A percentile compares a stretch with the other conserved stretches of the same genome.
These are phyloP conservation scores for Coemansia sp. DNA, from an alignment of 192 early-diverging fungal genomes.

Conservation along the genomic window DNA sequence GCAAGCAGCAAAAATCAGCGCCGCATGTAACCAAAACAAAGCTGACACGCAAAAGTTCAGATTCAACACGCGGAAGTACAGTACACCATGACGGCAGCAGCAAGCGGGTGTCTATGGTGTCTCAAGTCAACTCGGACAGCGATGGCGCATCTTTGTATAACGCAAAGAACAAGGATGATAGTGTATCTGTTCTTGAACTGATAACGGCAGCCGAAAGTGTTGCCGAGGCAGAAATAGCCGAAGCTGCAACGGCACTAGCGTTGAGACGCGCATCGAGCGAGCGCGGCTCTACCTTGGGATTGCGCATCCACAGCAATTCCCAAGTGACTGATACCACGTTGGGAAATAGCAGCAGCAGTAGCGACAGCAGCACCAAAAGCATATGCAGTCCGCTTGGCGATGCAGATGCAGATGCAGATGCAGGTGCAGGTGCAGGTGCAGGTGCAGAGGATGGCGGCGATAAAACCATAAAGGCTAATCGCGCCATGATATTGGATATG, in stretches of 20 bases:
- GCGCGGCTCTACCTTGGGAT: not conserved
- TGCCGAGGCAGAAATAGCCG: slow-evolving; percentile 31
- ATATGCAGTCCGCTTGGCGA: not conserved
- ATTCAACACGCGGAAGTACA: not conserved
- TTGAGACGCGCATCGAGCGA: slow-evolving; percentile 4
- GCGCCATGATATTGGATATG: not conserved
- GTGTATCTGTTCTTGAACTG: slow-evolving; percentile 14
- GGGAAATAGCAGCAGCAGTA: not conserved
- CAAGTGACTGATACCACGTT: not conserved
- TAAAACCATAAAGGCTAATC: not conserved
- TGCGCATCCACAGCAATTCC: not conserved
- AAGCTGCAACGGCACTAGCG: slow-evolving; percentile 16
- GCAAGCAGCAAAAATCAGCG: too few relatives aligned
- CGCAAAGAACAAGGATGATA: not conserved
- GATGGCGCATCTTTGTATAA: not conserved
- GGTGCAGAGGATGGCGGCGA: too few relatives aligned
- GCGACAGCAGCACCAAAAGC: not conserved
- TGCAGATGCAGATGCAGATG: too few relatives aligned
- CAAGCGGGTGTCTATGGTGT: not conserved
- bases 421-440: too few relatives aligned
- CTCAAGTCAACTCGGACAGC: not conserved
- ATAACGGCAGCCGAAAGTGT: slow-evolving; percentile 27
- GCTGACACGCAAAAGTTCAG: not conserved
- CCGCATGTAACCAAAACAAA: not conserved
- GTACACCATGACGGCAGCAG: not conserved